Percentiles rank a stretch among this genome's conserved stretches.
Evolutionary conservation across 2,329 filamentous ascomycete genomes (phyloP).

Genomic region (Pseudonectria buxi): DNA sequence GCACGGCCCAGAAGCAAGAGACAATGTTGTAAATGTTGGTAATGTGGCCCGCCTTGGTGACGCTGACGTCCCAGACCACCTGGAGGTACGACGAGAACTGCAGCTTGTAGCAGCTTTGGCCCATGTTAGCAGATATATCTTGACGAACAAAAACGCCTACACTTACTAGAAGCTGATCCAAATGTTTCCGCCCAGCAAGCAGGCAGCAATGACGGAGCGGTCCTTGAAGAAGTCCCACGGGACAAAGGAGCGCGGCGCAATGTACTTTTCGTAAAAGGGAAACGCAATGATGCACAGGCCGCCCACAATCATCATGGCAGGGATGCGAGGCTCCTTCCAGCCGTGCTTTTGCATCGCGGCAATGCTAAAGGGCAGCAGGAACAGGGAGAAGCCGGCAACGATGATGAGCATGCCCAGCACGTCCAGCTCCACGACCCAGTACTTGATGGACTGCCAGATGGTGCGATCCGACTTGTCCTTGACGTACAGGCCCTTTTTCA

Average conservation of each 20-base stretch:
- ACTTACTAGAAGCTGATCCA: slow-evolving; percentile 10
- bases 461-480: slow-evolving; percentile 5
- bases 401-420: slow-evolving; percentile 44
- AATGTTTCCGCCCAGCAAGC: slow-evolving; percentile 6
- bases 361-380: slow-evolving; percentile 44
- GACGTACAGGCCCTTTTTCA: slow-evolving; percentile 2
- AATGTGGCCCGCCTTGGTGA: slow-evolving; percentile 10
- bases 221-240: slow-evolving; percentile 22
- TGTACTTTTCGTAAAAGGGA: slow-evolving; percentile 44
- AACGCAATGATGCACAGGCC: slow-evolving; percentile 40
- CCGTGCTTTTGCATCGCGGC: slow-evolving; percentile 21
- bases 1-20: slow-evolving; percentile 3
- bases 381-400: slow-evolving; percentile 42
- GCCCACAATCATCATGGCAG: slow-evolving; percentile 44
- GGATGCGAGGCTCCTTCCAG: slow-evolving; percentile 36
- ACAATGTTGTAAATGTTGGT: slow-evolving; percentile 9
- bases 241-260: slow-evolving; percentile 30
- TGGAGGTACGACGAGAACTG: slow-evolving; percentile 9
- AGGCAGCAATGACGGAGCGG: slow-evolving; percentile 39
- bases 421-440: slow-evolving; percentile 20
- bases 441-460: slow-evolving; percentile 1
- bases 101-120: slow-evolving; percentile 5
- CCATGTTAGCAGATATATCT: neutral
- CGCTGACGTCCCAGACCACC: slow-evolving; percentile 6
- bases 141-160: slow-evolving; percentile 1